Evolutionary conservation across 495 filamentous ascomycete genomes (phyloP).

Genomic region (Jackrogersella minutella): DNA sequence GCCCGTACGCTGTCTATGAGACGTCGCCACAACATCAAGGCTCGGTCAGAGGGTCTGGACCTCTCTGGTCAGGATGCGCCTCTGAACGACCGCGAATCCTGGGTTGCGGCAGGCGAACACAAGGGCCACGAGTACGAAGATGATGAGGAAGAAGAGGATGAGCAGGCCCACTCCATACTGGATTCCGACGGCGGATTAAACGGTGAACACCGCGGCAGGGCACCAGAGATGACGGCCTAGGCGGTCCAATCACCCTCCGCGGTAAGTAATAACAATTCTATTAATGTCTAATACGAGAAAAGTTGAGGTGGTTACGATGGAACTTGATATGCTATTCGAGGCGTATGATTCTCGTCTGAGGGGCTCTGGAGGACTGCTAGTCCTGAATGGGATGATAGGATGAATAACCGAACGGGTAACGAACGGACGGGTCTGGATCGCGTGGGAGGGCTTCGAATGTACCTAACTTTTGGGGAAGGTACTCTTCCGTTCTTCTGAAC

Average conservation of each 20-base stretch:
- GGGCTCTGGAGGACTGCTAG: conserved; percentile 1
- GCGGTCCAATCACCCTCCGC: not conserved
- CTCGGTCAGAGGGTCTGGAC: conserved; percentile 72
- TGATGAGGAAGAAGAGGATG: conserved; percentile 62
- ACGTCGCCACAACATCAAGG: conserved; percentile 73
- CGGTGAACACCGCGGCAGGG: conserved; percentile 57
- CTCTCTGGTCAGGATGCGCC: conserved; percentile 85
- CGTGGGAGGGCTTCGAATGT: not conserved
- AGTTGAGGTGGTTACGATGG: not conserved
- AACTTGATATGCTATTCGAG: not conserved
- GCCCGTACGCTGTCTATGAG: conserved; percentile 86
- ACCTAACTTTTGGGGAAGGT: not conserved
- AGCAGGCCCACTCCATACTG: conserved; percentile 50
- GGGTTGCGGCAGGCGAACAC: conserved; percentile 87
- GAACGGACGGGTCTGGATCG: not conserved
- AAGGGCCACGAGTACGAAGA: conserved; percentile 59
- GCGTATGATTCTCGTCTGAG: not conserved
- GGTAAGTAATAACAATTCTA: conserved; percentile 17
- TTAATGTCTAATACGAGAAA: conserved; percentile 46
- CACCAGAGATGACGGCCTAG: conserved; percentile 39
- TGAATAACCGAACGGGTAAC: not conserved
- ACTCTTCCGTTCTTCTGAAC: not conserved
- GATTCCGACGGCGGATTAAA: conserved; percentile 55
- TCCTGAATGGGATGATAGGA: conserved; percentile 3
- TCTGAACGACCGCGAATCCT: conserved; percentile 84